Percentiles rank a stretch among this genome's conserved stretches.
Conservation (phyloP, 2,329 filamentous ascomycete genomes). For the Arthrobotrys iridis region DNA sequence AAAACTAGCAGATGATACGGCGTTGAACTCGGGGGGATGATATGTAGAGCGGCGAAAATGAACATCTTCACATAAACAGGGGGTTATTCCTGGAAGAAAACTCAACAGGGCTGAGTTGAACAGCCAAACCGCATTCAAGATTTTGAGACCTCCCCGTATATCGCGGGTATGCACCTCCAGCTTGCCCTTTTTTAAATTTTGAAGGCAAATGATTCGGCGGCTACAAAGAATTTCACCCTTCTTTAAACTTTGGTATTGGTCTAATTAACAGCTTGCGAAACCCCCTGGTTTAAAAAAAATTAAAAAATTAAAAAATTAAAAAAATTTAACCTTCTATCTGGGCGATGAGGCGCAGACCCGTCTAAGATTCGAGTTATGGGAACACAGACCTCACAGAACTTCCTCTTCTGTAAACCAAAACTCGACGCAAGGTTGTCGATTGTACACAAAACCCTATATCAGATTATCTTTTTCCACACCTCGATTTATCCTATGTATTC, state of each 20-base stretch:
- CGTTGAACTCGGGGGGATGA: slow-evolving; percentile 7
- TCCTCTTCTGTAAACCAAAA: slow-evolving; percentile 30
- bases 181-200: background rate
- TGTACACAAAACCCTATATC: background rate
- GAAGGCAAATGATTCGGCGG: background rate
- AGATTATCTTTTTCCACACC: background rate
- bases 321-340: slow-evolving; percentile 19
- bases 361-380: slow-evolving; percentile 8
- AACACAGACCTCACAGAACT: slow-evolving; percentile 39
- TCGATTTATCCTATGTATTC: background rate
- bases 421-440: background rate
- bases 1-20: no score
- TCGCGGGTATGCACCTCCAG: background rate
- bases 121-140: slow-evolving; percentile 1
- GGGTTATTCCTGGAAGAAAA: background rate
- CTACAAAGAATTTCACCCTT: background rate
- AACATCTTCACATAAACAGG: slow-evolving; percentile 25
- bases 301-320: no score
- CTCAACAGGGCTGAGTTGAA: slow-evolving; percentile 44
- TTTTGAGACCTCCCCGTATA: slow-evolving; percentile 1
- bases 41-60: slow-evolving; percentile 3
- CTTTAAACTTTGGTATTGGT: background rate
- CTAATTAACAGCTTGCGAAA: slow-evolving; percentile 34
- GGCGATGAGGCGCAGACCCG: slow-evolving; percentile 24
- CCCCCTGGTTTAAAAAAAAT: no score